Base-by-base conservation (phyloP, 768 basidiomycete genomes). In the Amanita muscaria region DNA sequence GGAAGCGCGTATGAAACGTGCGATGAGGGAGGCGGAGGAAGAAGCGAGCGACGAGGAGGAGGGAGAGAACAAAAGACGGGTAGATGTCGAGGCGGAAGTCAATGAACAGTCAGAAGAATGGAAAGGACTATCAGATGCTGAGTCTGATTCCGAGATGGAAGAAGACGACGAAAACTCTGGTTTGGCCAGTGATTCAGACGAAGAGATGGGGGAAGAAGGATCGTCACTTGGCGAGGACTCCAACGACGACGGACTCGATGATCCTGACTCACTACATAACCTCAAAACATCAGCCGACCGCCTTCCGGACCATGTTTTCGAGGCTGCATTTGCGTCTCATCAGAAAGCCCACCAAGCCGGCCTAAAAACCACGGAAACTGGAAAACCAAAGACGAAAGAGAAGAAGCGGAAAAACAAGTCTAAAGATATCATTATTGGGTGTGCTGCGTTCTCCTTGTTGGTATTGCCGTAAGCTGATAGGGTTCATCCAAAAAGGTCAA, bases 381-480 rank as follows among this genome's bases (percentile, higher is more conserved):
- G 7, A 6, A 29, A 29, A 29, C 10, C 14, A 19, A 9, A n/a
- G 11, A 14, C 27, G 12, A 32, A 25, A 38, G 23, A 1, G 27
- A 21, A 19, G 23, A 21, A 1, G 10, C 33, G 23, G 15, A 37
- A 35, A 19, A 5, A 21, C 8, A 15, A 4, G 15, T 10, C 18
- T 19, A 46, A 37, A 33, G 44, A 46, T 29, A 18, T 46, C 16
- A 9, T 46, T 21, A n/a, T 46, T 36, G 44, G 44, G 44, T 46
- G 25, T 22, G 37, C n/a, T 18, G 25, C 21, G 1, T 19, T 37
- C 14, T 32, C 23, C 34, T 19, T 4, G 0, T 3, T 21, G 5
- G 16, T 19, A 3, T 19, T 8, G n/a, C 11, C 2, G 37, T 23
- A 23, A 25, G 9, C n/a, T 37, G 10, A 23, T 23, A 24, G 25